Percentiles rank a stretch among this genome's conserved stretches.
These are phyloP conservation scores for Phialophora tarda DNA, from an alignment of 2,329 filamentous ascomycete species.

Conservation along the genomic window DNA sequence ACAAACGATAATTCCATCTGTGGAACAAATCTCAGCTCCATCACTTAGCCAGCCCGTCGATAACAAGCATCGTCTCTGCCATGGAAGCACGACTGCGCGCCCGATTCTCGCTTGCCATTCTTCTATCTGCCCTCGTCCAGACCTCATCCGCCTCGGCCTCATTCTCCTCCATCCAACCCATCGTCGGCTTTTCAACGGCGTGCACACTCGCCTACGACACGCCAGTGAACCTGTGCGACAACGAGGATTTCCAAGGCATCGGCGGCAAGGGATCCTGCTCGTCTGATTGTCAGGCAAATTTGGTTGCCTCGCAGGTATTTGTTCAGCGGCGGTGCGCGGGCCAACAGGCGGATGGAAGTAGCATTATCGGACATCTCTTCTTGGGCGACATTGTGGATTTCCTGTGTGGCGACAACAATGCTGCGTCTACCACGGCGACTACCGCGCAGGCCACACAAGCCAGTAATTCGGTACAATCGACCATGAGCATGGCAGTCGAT, in stretches of 20 bases:
- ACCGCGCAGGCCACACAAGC: conserved; percentile 44
- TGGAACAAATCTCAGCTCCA: not conserved
- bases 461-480: conserved; percentile 48
- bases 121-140: conserved; percentile 15
- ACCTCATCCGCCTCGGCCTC: conserved; percentile 30
- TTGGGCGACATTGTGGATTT: conserved; percentile 44
- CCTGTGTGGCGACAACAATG: conserved; percentile 49
- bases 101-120: conserved; percentile 27
- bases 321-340: conserved; percentile 30
- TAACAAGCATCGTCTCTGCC: not conserved
- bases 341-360: conserved; percentile 24
- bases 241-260: conserved; percentile 32
- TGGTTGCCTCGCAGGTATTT: conserved; percentile 21
- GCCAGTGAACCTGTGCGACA: conserved; percentile 27
- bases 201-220: conserved; percentile 36
- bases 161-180: conserved; percentile 34
- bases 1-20: not conserved
- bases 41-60: not conserved
- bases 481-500: conserved; percentile 48
- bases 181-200: conserved; percentile 32
- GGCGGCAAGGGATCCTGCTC: conserved; percentile 32
- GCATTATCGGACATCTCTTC: conserved; percentile 43
- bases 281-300: conserved; percentile 18
- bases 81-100: conserved; percentile 19
- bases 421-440: conserved; percentile 44